Conservation (phyloP, 805 yeast genomes). For the Clavispora santaluciae region DNA sequence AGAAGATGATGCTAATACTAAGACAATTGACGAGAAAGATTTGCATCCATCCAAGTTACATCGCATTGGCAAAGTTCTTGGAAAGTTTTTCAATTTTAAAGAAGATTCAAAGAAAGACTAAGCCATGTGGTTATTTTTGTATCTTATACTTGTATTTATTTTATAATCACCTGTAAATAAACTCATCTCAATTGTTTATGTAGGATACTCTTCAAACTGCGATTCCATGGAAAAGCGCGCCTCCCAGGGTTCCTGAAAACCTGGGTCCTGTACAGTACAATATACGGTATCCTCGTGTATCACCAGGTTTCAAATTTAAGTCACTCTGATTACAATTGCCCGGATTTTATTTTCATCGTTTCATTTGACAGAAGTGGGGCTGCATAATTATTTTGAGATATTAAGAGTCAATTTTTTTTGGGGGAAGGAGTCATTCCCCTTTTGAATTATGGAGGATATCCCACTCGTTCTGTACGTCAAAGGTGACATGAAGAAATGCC, state of each 20-base stretch:
- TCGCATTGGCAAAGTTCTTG: slow-evolving; percentile 54
- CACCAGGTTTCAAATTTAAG: not conserved
- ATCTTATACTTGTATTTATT: slow-evolving; percentile 1
- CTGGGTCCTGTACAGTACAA: not conserved
- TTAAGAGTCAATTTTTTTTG: too few species aligned
- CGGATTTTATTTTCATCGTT: not conserved
- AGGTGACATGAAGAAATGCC: not conserved
- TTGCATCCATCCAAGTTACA: slow-evolving; percentile 49
- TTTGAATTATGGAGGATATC: not conserved
- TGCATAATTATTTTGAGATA: too few species aligned
- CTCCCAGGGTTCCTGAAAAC: not conserved
- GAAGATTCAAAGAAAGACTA: slow-evolving; percentile 14
- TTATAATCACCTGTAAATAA: not conserved
- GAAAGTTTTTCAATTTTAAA: slow-evolving; percentile 50
- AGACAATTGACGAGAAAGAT: slow-evolving; percentile 28
- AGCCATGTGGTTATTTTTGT: not conserved
- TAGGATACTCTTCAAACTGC: too few species aligned
- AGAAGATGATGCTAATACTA: slow-evolving; percentile 8
- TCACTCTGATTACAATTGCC: too few species aligned
- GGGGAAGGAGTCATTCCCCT: not conserved
- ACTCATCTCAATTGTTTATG: not conserved
- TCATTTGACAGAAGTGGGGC: too few species aligned
- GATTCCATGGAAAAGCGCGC: not conserved
- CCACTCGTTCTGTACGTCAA: not conserved
- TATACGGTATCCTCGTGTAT: not conserved